phyloP scores from a whole-genome alignment of 495 filamentous ascomycete species.

The Aspergillus ostianus region DNA sequence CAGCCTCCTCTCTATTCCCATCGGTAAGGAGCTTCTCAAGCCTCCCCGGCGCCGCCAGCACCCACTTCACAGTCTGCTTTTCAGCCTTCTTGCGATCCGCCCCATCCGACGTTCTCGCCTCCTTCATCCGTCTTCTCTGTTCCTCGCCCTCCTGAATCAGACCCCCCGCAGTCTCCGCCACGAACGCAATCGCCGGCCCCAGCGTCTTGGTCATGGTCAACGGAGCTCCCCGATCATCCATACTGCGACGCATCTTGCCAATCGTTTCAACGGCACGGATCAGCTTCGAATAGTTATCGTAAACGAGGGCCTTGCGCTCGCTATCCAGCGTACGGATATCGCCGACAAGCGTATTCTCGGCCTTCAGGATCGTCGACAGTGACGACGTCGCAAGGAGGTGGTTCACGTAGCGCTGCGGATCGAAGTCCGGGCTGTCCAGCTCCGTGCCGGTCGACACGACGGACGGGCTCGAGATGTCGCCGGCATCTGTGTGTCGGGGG shows the following conservation, averaged over 20 bases:
- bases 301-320: slow-evolving; percentile 93
- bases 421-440: slow-evolving; percentile 48
- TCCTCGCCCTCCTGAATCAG: slow-evolving; percentile 58
- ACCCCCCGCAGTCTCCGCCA: slow-evolving; percentile 71
- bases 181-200: slow-evolving; percentile 72
- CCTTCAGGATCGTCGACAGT: slow-evolving; percentile 61
- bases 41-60: slow-evolving; percentile 57
- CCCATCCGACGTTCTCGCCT: slow-evolving; percentile 34
- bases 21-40: slow-evolving; percentile 48
- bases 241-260: slow-evolving; percentile 58
- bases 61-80: slow-evolving; percentile 69
- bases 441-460: slow-evolving; percentile 39
- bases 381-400: slow-evolving; percentile 53
- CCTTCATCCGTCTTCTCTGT: slow-evolving; percentile 33
- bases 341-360: slow-evolving; percentile 52
- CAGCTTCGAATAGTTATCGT: slow-evolving; percentile 96
- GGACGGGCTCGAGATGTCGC: slow-evolving; percentile 32
- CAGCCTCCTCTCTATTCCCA: slow-evolving; percentile 53
- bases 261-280: slow-evolving; percentile 96
- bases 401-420: slow-evolving; percentile 44
- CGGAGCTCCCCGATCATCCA: slow-evolving; percentile 46
- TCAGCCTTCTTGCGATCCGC: slow-evolving; percentile 46
- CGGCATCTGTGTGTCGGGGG: slow-evolving; percentile 41
- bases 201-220: slow-evolving; percentile 61
- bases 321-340: slow-evolving; percentile 90